Evolutionary conservation across 1,284 basidiomycete genomes (phyloP).

Genomic region (Neonothopanus nambi): DNA sequence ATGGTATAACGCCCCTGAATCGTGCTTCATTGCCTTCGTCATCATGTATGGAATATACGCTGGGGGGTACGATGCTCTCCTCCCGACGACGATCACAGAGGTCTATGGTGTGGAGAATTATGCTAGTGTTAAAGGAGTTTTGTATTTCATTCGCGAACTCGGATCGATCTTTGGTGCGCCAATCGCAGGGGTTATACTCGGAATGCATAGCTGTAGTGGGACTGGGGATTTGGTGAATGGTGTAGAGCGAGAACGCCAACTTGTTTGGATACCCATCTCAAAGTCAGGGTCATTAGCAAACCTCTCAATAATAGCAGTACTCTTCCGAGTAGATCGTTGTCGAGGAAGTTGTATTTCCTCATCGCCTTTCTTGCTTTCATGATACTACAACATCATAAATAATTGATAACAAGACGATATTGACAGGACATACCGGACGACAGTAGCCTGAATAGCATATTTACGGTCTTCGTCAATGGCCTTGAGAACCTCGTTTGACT

Average conservation of each 20-base stretch:
- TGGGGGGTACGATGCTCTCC: constrained; percentile 43
- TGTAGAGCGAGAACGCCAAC: no score
- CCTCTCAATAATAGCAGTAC: no score
- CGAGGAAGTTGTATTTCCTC: constrained; percentile 60
- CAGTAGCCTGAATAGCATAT: constrained; percentile 96
- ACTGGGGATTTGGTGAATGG: neutral
- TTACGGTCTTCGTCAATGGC: constrained; percentile 98
- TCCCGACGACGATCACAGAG: constrained; percentile 44
- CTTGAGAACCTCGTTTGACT: constrained; percentile 89
- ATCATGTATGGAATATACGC: constrained; percentile 41
- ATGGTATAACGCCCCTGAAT: constrained; percentile 39
- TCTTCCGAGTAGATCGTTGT: no score
- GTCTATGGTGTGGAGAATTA: constrained; percentile 45
- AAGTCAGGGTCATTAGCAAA: no score
- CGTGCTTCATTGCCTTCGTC: constrained; percentile 38
- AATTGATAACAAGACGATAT: neutral
- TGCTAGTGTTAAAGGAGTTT: constrained; percentile 39
- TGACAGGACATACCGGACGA: constrained; percentile 76
- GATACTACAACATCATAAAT: constrained; percentile 55
- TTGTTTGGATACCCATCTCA: no score
- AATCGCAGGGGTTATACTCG: constrained; percentile 41
- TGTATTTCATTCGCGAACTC: constrained; percentile 43
- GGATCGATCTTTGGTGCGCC: constrained; percentile 42
- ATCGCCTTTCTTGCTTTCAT: constrained; percentile 99
- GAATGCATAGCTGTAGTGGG: constrained; percentile 30